Percentiles rank a stretch among this genome's conserved stretches.
Conservation (phyloP, 371 early-diverging fungal species). For the Encephalitozoon cuniculi region DNA sequence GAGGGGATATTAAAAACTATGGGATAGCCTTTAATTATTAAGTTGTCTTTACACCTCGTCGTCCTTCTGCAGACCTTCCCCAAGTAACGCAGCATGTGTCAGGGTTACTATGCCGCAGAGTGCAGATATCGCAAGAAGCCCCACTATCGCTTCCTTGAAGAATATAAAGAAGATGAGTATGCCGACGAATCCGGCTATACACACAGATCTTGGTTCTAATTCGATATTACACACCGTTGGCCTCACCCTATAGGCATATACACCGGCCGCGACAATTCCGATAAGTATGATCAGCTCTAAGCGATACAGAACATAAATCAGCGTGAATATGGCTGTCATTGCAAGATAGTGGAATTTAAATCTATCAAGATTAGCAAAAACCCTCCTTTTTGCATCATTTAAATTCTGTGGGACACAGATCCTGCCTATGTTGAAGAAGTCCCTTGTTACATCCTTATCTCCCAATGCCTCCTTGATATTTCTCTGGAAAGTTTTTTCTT, state of each 20-base stretch:
- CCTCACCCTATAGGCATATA: not conserved
- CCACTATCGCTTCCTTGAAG: not conserved
- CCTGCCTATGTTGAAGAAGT: conserved; percentile 12
- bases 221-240: conserved; percentile 2
- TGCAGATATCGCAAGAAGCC: conserved; percentile 2
- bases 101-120: not conserved
- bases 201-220: not conserved
- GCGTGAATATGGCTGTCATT: not conserved
- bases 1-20: not conserved
- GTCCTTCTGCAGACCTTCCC: not conserved
- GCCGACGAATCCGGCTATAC: not conserved
- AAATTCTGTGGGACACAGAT: not conserved
- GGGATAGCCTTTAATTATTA: not conserved
- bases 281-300: conserved; percentile 1
- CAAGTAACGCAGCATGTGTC: not conserved
- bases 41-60: not conserved
- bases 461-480: not conserved
- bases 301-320: conserved; percentile 2
- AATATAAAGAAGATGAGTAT: not conserved
- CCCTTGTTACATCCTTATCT: not conserved
- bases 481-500: not conserved
- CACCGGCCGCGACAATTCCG: not conserved
- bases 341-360: conserved; percentile 7
- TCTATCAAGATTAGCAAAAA: conserved; percentile 4
- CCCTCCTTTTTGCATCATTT: not conserved